Base-by-base conservation (phyloP, 345 rosid species). In the Adansonia digitata region DNA sequence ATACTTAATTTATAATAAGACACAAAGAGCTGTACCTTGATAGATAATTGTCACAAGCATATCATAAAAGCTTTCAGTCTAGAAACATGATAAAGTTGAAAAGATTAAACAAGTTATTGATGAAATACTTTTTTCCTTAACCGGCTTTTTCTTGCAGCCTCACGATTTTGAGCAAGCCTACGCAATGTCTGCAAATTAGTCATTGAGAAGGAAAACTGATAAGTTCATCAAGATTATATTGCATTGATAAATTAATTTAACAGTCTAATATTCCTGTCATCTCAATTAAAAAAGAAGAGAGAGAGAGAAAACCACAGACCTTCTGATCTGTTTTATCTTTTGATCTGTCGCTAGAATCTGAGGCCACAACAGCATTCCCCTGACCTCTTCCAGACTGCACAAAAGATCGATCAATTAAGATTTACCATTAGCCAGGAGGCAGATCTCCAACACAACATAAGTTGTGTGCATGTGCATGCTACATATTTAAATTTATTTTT, bases 81-180 rank as follows among this genome's bases (percentile, higher is more conserved):
- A 56, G 5, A 11, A 64, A 40, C 26, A 15, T 46, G 27, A 61
- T 52, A 17, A 20, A 20, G 12, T 46, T 71, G 20, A 51, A 57
- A 45, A 20, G 20, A 48, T 42, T 42, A 27, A 80, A 73, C 46
- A 64, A 52, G 46, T 63, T 35, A 48, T 26, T 34, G 15, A 78
- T 66, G 68, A 78, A 82, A 49, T 62, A 94, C 97, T 77, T 94
- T 94, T 84, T 94, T 94, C 86, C 99, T 88, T 74, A 94, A 77
- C 75, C 98, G 87, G 78, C 98, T 94, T 84, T 94, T 94, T 74
- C 99, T 89, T 27, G 99, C 99, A 67, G 99, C 99, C 87, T 94
- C 99, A 14, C 99, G 97, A 81, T 94, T 94, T 84, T 94, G 98
- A 78, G 98, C 98, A 82, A 94, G 98, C 83, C 98, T 89, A 46